Evolutionary conservation across 331 rosid genomes (phyloP), one percentile per base, ranked within the genome.

Genomic region (Quercus phellos): DNA sequence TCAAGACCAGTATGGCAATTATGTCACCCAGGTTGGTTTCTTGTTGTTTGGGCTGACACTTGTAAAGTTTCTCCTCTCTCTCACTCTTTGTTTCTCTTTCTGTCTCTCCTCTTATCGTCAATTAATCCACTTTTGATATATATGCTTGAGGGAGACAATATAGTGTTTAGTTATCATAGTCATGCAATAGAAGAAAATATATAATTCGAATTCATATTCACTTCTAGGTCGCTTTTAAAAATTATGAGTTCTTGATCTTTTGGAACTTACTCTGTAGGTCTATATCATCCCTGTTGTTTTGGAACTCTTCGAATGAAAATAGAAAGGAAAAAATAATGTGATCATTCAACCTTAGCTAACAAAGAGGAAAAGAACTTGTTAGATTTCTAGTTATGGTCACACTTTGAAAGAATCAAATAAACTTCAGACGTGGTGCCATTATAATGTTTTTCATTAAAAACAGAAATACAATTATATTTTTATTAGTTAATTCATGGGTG

Each of bases 1-100:
- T 71, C 71, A 68, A 75, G 83, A 86, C 70, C 79, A 77, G 70
- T 84, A 79, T 79, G 89, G 89, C 27, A 85, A 85, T 74, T 85
- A 85, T 64, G 89, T 85, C 18, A 76, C 86, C 67, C 87, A 75
- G 85, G 85, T 80, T 76, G 22, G 76, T 68, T 78, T 21, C 69
- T 58, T 51, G 4, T 56, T 43, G 55, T 55, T 58, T 21, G 46
- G 68, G 58, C 58, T 61, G 11, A 34, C 21, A 53, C 42, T 83
- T 66, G 2, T 4, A 34, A 34, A 8, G 43, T n/a, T 8, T 18
- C 10, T 34, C 26, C 35, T 30, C 24, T 34, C 3, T 18, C 24
- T 66, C 10, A 4, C 19, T 61, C 38, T n/a, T 66, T 8, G 35
- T 27, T 12, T 17, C 17, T 34, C 27, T 18, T 14, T 24, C 26